Conservation (phyloP, 192 early-diverging fungal species). For the Diversispora eburnea region DNA sequence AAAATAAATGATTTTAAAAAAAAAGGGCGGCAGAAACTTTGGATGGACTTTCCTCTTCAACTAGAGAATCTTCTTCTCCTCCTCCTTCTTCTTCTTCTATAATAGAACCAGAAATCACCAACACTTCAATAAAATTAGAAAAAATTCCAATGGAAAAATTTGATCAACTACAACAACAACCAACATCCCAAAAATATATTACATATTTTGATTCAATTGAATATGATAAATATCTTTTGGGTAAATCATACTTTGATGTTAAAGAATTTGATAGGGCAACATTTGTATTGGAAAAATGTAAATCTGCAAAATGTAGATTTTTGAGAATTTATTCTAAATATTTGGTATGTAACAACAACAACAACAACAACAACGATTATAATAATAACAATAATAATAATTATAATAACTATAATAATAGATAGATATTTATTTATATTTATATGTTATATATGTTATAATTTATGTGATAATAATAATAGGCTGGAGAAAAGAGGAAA, state of each 20-base stretch:
- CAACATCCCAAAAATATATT: neutral
- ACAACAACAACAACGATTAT: neutral
- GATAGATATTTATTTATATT: no score
- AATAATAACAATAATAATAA: neutral
- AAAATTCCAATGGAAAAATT: neutral
- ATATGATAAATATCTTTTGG: constrained; percentile 55
- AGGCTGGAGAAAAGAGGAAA: constrained; percentile 57
- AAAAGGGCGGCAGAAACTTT: constrained; percentile 53
- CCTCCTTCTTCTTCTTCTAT: constrained; percentile 10
- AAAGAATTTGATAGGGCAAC: constrained; percentile 68
- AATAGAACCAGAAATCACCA: neutral
- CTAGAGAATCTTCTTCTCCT: neutral
- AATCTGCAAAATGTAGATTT: constrained; percentile 57
- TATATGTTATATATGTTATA: no score
- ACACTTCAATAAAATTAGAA: neutral
- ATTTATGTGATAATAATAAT: constrained; percentile 6
- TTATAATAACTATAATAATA: no score
- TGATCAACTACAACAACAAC: neutral
- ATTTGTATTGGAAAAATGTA: constrained; percentile 46
- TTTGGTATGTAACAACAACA: constrained; percentile 47
- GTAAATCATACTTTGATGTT: constrained; percentile 70
- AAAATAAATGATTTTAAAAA: neutral
- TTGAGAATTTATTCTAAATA: constrained; percentile 77
- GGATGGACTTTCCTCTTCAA: constrained; percentile 32
- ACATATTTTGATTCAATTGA: neutral